Conservation (phyloP, 2,329 filamentous ascomycete species). For the Trichoderma sp. region DNA sequence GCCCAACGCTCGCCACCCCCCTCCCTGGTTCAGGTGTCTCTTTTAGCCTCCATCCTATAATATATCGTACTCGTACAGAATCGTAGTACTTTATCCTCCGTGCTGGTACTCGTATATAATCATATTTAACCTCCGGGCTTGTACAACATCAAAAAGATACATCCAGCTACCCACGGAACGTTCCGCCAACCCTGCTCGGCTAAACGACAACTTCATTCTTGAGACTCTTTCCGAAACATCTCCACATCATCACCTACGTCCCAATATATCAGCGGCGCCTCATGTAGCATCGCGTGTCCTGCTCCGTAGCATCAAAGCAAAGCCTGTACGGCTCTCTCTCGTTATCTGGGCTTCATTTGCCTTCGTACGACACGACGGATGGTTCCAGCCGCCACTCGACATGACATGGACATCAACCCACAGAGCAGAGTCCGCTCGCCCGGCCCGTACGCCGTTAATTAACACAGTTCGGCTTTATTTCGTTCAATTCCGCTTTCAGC, state of each 20-base stretch:
- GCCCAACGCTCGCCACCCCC: background rate
- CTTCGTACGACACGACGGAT: background rate
- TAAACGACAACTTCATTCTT: background rate
- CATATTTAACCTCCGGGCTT: background rate
- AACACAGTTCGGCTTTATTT: slow-evolving; percentile 6
- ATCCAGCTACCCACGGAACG: background rate
- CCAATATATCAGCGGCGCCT: background rate
- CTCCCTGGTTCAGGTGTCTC: background rate
- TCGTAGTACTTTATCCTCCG: no score
- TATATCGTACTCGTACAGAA: background rate
- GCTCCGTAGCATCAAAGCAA: background rate
- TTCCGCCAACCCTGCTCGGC: background rate
- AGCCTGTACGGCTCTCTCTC: background rate
- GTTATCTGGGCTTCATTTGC: background rate
- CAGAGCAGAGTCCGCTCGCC: background rate
- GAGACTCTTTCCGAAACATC: background rate
- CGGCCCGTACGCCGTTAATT: background rate
- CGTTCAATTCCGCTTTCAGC: slow-evolving; percentile 14
- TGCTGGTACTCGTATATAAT: background rate
- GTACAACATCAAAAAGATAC: background rate
- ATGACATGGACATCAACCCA: background rate
- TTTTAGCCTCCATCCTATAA: background rate
- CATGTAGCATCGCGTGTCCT: background rate
- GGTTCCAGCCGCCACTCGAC: background rate
- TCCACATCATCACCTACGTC: background rate